These are phyloP conservation scores for Fonsecaea multimorphosa DNA, from an alignment of 2,329 filamentous ascomycete species.

Conservation along the genomic window DNA sequence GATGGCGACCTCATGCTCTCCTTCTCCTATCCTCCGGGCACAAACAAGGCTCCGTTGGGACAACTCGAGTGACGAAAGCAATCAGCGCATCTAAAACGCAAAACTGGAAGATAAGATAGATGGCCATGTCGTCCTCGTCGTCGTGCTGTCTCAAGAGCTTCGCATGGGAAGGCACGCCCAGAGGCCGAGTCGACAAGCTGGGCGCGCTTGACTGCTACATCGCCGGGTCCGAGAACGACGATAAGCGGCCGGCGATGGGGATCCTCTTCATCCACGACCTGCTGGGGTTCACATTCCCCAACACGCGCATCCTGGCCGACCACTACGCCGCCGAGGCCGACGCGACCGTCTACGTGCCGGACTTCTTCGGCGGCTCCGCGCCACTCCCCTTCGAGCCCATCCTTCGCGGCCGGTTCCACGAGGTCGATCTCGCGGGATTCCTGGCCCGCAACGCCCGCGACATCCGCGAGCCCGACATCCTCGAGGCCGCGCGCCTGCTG, in stretches of 20 bases:
- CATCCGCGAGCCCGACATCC: slow-evolving; percentile 48
- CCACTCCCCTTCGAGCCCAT: slow-evolving; percentile 50
- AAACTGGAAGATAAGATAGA: too few species aligned
- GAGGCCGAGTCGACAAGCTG: slow-evolving; percentile 46
- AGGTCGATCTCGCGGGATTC: slow-evolving; percentile 51
- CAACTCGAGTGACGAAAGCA: too few species aligned
- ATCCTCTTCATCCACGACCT: slow-evolving; percentile 56
- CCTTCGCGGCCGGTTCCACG: slow-evolving; percentile 43
- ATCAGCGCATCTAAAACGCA: too few species aligned
- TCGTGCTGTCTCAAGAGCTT: slow-evolving; percentile 50
- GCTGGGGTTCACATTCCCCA: slow-evolving; percentile 55
- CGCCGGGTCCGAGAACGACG: slow-evolving; percentile 46
- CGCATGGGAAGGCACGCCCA: slow-evolving; percentile 34
- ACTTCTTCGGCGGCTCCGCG: slow-evolving; percentile 49
- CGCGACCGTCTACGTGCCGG: slow-evolving; percentile 55
- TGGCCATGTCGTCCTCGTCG: slow-evolving; percentile 1
- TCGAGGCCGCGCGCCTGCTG: slow-evolving; percentile 49
- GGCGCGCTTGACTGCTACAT: slow-evolving; percentile 49
- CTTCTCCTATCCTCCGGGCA: too few species aligned
- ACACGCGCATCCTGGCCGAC: slow-evolving; percentile 55
- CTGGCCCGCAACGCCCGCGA: slow-evolving; percentile 49
- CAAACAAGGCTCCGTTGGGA: too few species aligned
- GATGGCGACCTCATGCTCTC: too few species aligned
- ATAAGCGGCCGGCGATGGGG: slow-evolving; percentile 43
- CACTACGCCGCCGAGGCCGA: slow-evolving; percentile 53